Evolutionary conservation across 2,329 filamentous ascomycete genomes (phyloP), one percentile per base, ranked within the genome.

Genomic region (Ceratocystiopsis sp.): DNA sequence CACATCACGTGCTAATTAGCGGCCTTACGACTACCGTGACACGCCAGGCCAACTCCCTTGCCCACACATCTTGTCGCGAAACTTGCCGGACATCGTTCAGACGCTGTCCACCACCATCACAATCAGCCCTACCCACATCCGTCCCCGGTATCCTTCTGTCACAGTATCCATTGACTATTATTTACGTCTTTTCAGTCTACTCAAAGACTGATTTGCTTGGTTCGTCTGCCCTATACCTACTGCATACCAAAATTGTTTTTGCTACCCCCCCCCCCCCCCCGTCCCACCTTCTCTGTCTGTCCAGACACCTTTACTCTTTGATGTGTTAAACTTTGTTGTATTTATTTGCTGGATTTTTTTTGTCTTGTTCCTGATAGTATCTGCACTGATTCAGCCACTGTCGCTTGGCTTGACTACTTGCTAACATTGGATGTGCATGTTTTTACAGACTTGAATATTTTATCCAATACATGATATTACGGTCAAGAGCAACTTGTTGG

Each of bases 131-230:
- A 29, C 10, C 25, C 25, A 7, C 25, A 29, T 29, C 25, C 49
- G 42, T 50, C 49, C 35, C 49, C 48, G 45, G 48, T 51, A 55
- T 55, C 48, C 45, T 56, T 58, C 49, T 43, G 46, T 46, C 40
- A 36, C 45, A 57, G 47, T 53, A 57, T 57, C 46, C 51, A 55
- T 58, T 56, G 49, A 48, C 46, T 45, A 45, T 48, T 47, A 37
- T 48, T 37, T 44, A 43, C 50, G 41, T 46, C 53, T 51, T 48
- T 43, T 45, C 48, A 49, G 41, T 49, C 46, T 29, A 29, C 25
- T 2, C 5, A 29, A 29, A 29, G 25, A 29, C 10, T 11, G 25
- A 29, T 29, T 29, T 29, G 25, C 10, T 11, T 29, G 25, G 25
- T 29, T 29, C 2, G 25, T 29, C 10, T 8, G 10, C 25, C 25